Conservation (phyloP, 345 rosid genomes). For the Theobroma cacao region DNA sequence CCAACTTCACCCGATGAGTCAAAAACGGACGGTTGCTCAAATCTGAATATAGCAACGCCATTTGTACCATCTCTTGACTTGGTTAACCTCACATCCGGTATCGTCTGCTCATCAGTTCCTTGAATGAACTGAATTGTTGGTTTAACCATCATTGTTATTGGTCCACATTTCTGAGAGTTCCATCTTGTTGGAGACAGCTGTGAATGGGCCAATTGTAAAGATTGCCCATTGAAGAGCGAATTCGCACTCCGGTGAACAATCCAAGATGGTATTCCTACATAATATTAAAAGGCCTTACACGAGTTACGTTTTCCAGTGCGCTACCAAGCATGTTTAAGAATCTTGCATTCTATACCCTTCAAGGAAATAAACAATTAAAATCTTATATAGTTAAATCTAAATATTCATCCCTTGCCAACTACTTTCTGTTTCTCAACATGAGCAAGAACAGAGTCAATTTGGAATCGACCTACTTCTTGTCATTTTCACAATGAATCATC, state of each 20-base stretch:
- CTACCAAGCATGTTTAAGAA: not conserved
- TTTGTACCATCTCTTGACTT: constrained; percentile 83
- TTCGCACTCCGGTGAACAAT: constrained; percentile 32
- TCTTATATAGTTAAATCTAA: not conserved
- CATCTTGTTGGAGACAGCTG: constrained; percentile 15
- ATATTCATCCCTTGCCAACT: not conserved
- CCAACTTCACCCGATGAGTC: constrained; percentile 85
- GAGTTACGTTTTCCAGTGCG: not conserved
- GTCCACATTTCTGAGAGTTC: constrained; percentile 18
- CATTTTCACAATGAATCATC: not conserved
- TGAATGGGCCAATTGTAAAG: constrained; percentile 29
- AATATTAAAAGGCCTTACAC: not conserved
- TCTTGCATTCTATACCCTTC: too few relatives aligned
- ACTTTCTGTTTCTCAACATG: not conserved
- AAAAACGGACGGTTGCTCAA: constrained; percentile 87
- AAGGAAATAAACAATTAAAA: not conserved
- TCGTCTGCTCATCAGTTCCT: constrained; percentile 85
- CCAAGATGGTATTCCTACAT: constrained; percentile 44
- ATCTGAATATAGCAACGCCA: constrained; percentile 77
- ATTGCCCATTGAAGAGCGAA: constrained; percentile 49
- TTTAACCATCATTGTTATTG: constrained; percentile 63
- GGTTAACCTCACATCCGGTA: constrained; percentile 84
- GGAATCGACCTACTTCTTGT: not conserved
- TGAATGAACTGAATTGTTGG: constrained; percentile 82
- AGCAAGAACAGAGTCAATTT: not conserved